A percentile compares a stretch with the other conserved stretches of the same genome.
Conservation (phyloP, 1,139 yeast species). For the Candida tropicalis region DNA sequence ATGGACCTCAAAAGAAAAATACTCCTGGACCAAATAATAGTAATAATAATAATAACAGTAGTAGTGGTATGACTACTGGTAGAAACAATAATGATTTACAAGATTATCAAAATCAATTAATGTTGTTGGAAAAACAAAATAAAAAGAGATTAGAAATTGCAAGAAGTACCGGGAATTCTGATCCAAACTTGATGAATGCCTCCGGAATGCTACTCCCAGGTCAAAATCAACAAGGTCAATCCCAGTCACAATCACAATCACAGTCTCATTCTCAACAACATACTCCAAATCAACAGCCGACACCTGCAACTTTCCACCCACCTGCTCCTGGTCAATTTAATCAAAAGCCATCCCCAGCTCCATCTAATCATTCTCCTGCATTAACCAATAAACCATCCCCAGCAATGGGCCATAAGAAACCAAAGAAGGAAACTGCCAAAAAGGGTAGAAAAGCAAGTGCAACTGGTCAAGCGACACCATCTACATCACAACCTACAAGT, state of each 20-base stretch:
- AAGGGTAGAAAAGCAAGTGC: conserved; percentile 35
- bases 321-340: conserved; percentile 16
- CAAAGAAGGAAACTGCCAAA: conserved; percentile 30
- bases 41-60: no score
- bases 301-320: conserved; percentile 15
- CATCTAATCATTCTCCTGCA: conserved; percentile 33
- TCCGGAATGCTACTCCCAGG: conserved; percentile 20
- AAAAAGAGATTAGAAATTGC: conserved; percentile 61
- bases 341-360: conserved; percentile 30
- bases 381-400: conserved; percentile 44
- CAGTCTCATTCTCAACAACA: conserved; percentile 15
- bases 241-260: conserved; percentile 13
- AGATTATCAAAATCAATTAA: conserved; percentile 76
- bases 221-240: conserved; percentile 17
- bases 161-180: conserved; percentile 26
- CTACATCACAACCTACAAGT: conserved; percentile 15
- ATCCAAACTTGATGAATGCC: conserved; percentile 9
- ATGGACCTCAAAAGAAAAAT: conserved; percentile 12
- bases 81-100: conserved; percentile 47
- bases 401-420: conserved; percentile 20
- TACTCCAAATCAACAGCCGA: conserved; percentile 17
- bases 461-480: conserved; percentile 15
- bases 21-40: conserved; percentile 14
- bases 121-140: conserved; percentile 72
- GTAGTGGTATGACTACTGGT: conserved; percentile 11